Base-by-base conservation (phyloP, 2,329 filamentous ascomycete genomes). In the Didymella exigua region DNA sequence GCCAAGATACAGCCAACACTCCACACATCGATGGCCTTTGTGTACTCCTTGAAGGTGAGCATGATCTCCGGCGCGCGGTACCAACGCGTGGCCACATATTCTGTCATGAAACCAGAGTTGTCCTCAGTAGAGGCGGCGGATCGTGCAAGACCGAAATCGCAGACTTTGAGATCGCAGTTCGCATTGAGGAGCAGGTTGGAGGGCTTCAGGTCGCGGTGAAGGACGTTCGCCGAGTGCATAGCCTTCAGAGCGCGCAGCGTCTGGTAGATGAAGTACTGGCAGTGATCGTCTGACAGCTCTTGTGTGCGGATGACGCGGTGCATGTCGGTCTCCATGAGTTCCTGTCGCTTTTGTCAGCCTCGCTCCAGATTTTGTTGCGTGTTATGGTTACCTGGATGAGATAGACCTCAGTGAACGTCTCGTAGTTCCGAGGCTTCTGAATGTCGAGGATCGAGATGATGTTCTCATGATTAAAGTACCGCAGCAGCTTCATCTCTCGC, bases 211-310 rank as follows among this genome's bases (percentile, higher is more conserved):
- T 99, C 95, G 75, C 95, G 89, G 77, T 99, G 95, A 10, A 99
- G 86, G 42, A 99, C 95, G 71, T 99, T 98, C 62, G 95, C 95
- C 13, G 95, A 98, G 80, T 99, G 95, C 93, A 99, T 98, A 33
- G 95, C 95, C 82, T 99, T 99, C 70, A 99, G 83, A 10, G 93
- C 95, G 69, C 95, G 92, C 54, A 99, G 86, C 2, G 95, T 99
- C 81, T 99, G 95, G 83, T 99, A 99, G 79, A 99, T 99, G 80
- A 99, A 99, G 81, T 99, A 99, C 78, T 99, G 95, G 85, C 95
- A 99, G 78, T 99, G 95, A 76, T 99, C 95, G 77, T 99, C 95
- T 31, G 95, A 98, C 40, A 99, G 86, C 73, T 99, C 95, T 79
- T 99, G 95, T 33, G 95, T 99, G 67, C 95, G 91, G 72, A 99